phyloP scores from a whole-genome alignment of 2,329 filamentous ascomycete genomes.

The Apiospora marii region DNA sequence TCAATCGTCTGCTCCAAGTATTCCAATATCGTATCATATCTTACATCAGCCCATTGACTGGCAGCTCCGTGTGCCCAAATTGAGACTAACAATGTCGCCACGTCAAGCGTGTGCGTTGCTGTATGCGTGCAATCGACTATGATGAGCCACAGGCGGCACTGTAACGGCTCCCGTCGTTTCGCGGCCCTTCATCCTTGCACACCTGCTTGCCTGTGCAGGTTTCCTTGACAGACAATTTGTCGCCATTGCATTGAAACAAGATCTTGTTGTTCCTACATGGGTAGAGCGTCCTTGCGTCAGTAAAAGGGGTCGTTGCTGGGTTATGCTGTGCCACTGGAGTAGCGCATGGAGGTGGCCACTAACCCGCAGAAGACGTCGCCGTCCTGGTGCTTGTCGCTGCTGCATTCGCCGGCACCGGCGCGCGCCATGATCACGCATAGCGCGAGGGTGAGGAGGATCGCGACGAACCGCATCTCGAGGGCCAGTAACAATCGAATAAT shows the following conservation, averaged over 20 bases:
- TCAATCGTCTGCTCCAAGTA: background rate
- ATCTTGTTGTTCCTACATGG: background rate
- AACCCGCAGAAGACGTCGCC: slow-evolving; percentile 8
- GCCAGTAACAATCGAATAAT: background rate
- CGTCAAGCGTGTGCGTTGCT: background rate
- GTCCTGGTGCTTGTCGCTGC: background rate
- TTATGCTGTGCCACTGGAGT: background rate
- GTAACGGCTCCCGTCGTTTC: background rate
- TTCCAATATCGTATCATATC: background rate
- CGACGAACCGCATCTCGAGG: background rate
- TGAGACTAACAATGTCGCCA: background rate
- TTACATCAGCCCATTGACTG: background rate
- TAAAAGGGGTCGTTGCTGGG: background rate
- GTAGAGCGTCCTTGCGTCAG: background rate
- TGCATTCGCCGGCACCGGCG: slow-evolving; percentile 11
- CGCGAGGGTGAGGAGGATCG: background rate
- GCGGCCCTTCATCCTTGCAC: background rate
- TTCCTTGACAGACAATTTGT: background rate
- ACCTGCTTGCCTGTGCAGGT: background rate
- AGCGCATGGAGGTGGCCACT: background rate
- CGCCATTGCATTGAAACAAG: background rate
- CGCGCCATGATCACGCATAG: background rate
- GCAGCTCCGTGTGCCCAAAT: no score
- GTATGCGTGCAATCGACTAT: background rate
- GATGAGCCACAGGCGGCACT: background rate